Base-by-base conservation (phyloP, 2,329 filamentous ascomycete genomes). In the Neoascochyta sp. region DNA sequence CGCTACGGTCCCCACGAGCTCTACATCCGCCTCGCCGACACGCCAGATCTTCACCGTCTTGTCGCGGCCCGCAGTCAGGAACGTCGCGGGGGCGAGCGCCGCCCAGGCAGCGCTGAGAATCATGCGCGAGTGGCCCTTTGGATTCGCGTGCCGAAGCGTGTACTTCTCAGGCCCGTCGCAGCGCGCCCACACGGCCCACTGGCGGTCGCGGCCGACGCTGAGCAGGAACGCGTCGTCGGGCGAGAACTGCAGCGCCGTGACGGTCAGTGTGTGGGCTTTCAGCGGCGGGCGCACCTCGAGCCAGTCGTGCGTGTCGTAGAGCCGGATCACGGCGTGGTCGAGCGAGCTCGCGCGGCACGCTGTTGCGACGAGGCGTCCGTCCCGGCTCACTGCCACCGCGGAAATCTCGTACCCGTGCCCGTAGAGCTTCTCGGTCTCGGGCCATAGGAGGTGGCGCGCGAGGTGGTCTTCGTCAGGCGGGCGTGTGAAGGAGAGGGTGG, bases 371-470 rank as follows among this genome's bases (percentile, higher is more conserved):
- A 95, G 63, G 3, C 64, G 69, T 9, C 84, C 83, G 49, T 88
- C 80, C 53, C 85, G 76, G 52, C 80, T 87, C 6, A 82, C 76
- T 8, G 89, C 85, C 10, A 95, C 77, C 20, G 86, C 84, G 2
- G 87, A 94, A 27, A 98, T 90, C 63, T 98, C 92, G 65, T 95
- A 95, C 16, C 92, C 92, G 64, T 98, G 92, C 2, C 92, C 92
- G 64, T 98, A 98, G 1, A 98, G 75, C 67, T 98, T 98, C 63
- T 98, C 92, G 5, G 79, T 79, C 59, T 98, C 92, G 3, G 92
- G 92, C 88, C 89, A 98, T 17, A 98, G 78, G 0, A 92, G 94
- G 60, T 93, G 81, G 7, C 89, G 80, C 14, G 88, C 83, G 2
- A 98, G 77, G 32, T 86, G 82, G 61, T 96, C 92, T 63, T 98